Evolutionary conservation across 257 asterid genomes (phyloP), one percentile per base, ranked within the genome.

Genomic region (Plantago ovata): DNA sequence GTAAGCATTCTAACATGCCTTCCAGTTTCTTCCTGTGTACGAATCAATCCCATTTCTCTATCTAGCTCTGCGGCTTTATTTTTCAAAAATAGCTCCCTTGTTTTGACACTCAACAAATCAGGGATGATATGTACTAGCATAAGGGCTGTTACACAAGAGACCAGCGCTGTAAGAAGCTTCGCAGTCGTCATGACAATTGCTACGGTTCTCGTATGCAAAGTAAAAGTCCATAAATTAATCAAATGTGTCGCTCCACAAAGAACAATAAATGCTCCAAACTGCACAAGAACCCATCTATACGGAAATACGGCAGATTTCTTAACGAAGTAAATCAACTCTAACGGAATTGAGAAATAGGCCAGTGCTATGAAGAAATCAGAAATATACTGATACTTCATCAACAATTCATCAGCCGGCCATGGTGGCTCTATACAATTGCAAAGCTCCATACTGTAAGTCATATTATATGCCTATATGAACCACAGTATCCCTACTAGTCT

Each of bases 1-100:
- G 99, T 93, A 15, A 93, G 85, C 98, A 93, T 93, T 75, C 98
- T 82, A 65, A 93, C 98, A 68, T 93, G 96, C 36, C 98, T 77
- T 53, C 98, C 95, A 4, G 98, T 93, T 75, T 93, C 98, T 57
- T 93, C 98, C 72, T 93, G 98, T 32, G 97, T 86, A 16, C 95
- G 97, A 45, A 93, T 93, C 65, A 89, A 75, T 10, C 97, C 98
- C 98, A 93, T 86, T 75, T 93, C 98, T 63, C 96, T 80, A 67
- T 93, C 97, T 14, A 93, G 77, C 76, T 82, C 97, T 8, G 95
- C 98, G 10, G 98, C 97, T 74, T 84, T 89, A 58, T 89, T 88
- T 77, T 93, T 93, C 77, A 93, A 75, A 58, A 93, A 89, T 1
- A 86, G 70, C 72, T 93, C 98, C 75, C 98, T 69, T 8, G 98